Evolutionary conservation across 2,329 filamentous ascomycete species (phyloP).

Genomic region (Beauveria rudraprayagi): DNA sequence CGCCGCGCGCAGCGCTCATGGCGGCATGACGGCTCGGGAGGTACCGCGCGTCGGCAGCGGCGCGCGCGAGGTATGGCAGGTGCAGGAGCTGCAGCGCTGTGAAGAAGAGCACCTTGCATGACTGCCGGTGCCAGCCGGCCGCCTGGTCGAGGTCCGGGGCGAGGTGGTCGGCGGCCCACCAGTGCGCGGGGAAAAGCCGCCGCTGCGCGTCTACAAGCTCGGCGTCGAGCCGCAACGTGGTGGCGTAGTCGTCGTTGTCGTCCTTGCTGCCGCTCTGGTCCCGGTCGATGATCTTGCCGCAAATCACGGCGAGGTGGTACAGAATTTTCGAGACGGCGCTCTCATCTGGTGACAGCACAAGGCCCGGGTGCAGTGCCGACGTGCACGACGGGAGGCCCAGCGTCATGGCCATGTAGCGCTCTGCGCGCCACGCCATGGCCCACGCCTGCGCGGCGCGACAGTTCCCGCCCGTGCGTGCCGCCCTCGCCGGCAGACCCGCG

Average conservation of each 20-base stretch:
- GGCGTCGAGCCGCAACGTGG: neutral
- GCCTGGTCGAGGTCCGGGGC: slow-evolving; percentile 19
- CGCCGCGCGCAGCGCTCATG: slow-evolving; percentile 32
- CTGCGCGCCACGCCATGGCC: slow-evolving; percentile 31
- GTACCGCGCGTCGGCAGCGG: slow-evolving; percentile 26
- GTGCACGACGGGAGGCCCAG: slow-evolving; percentile 42
- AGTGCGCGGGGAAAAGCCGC: slow-evolving; percentile 2
- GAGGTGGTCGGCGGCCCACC: slow-evolving; percentile 10
- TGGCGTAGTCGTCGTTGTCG: neutral
- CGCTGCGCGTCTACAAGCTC: neutral
- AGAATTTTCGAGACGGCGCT: neutral
- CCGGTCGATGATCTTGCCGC: slow-evolving; percentile 8
- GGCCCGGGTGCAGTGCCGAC: slow-evolving; percentile 18
- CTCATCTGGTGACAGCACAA: neutral
- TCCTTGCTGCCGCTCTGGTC: neutral
- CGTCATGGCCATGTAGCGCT: slow-evolving; percentile 44
- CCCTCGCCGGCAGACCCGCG: neutral
- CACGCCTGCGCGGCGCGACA: slow-evolving; percentile 21
- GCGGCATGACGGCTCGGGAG: slow-evolving; percentile 29
- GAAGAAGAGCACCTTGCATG: slow-evolving; percentile 32
- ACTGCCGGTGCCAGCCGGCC: slow-evolving; percentile 22
- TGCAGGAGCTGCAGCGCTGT: slow-evolving; percentile 32
- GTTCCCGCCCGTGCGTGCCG: neutral
- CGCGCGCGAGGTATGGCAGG: slow-evolving; percentile 37
- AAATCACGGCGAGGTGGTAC: neutral